Percentiles rank a stretch among this genome's conserved stretches.
Conservation (phyloP, 169 alveolate genomes). For the Plasmodium cynomolgi region DNA sequence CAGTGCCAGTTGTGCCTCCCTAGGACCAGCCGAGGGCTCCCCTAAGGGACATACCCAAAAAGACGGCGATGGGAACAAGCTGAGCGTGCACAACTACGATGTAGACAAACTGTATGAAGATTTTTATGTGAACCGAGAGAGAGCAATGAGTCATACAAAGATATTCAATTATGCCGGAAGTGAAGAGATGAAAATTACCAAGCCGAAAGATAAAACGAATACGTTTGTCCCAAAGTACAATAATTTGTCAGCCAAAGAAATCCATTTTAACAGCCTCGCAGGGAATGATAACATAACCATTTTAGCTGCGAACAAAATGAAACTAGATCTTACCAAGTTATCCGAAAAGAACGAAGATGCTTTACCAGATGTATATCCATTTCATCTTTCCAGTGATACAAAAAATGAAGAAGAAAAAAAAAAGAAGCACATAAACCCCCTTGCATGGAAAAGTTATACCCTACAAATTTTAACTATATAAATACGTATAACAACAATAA, state of each 20-base stretch:
- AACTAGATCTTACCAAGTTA: constrained; percentile 32
- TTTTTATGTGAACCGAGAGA: constrained; percentile 29
- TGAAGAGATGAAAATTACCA: background rate
- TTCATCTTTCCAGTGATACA: constrained; percentile 37
- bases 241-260: constrained; percentile 44
- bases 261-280: constrained; percentile 37
- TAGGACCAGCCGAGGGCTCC: background rate
- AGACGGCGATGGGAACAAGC: background rate
- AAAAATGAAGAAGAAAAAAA: constrained; percentile 12
- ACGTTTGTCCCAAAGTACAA: constrained; percentile 67
- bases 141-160: constrained; percentile 37
- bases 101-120: background rate
- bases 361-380: constrained; percentile 74
- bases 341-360: constrained; percentile 17
- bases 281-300: constrained; percentile 73
- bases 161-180: constrained; percentile 44
- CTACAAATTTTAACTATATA: constrained; percentile 68
- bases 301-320: constrained; percentile 70
- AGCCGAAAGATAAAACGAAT: constrained; percentile 20
- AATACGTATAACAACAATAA: constrained; percentile 63
- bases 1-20: background rate
- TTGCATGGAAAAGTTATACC: constrained; percentile 49
- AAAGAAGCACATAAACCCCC: background rate
- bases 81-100: background rate
- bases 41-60: background rate